Conservation (phyloP, 1,284 basidiomycete species). For the Cryptococcus sp. region DNA sequence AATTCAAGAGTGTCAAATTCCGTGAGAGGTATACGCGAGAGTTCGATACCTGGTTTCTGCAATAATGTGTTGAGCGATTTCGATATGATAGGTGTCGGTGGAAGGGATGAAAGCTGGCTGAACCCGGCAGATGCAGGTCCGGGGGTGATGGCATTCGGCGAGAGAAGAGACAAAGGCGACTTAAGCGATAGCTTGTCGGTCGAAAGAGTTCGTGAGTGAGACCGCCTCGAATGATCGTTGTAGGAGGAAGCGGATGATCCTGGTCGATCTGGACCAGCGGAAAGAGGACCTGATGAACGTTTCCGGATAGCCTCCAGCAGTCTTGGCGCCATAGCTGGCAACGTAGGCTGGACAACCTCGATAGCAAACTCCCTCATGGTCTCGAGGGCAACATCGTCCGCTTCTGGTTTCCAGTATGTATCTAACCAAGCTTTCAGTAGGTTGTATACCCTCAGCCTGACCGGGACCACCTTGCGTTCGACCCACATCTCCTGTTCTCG, state of each 20-base stretch:
- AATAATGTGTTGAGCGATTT: slow-evolving; percentile 64
- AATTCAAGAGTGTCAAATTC: slow-evolving; percentile 92
- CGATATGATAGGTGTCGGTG: slow-evolving; percentile 68
- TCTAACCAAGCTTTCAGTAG: slow-evolving; percentile 93
- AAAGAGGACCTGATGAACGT: slow-evolving; percentile 14
- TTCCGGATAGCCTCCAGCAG: slow-evolving; percentile 34
- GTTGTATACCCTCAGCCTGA: slow-evolving; percentile 83
- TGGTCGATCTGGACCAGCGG: slow-evolving; percentile 5
- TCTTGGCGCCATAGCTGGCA: slow-evolving; percentile 41
- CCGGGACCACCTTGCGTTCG: slow-evolving; percentile 78
- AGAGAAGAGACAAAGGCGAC: background rate
- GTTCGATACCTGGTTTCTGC: slow-evolving; percentile 19
- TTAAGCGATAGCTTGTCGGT: slow-evolving; percentile 6
- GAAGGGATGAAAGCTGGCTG: slow-evolving; percentile 16
- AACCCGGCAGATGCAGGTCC: background rate
- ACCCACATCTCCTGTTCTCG: slow-evolving; percentile 72
- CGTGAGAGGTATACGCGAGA: slow-evolving; percentile 63
- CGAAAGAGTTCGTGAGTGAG: background rate
- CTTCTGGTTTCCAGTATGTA: slow-evolving; percentile 71
- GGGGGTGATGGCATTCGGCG: background rate
- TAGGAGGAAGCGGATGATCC: background rate
- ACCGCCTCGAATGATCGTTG: background rate
- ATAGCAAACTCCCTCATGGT: slow-evolving; percentile 46
- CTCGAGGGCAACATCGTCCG: slow-evolving; percentile 53
- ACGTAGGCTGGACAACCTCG: slow-evolving; percentile 29